Percentiles rank a stretch among this genome's conserved stretches.
phyloP scores from a whole-genome alignment of 768 basidiomycete genomes.

The Boletus reticuloceps region DNA sequence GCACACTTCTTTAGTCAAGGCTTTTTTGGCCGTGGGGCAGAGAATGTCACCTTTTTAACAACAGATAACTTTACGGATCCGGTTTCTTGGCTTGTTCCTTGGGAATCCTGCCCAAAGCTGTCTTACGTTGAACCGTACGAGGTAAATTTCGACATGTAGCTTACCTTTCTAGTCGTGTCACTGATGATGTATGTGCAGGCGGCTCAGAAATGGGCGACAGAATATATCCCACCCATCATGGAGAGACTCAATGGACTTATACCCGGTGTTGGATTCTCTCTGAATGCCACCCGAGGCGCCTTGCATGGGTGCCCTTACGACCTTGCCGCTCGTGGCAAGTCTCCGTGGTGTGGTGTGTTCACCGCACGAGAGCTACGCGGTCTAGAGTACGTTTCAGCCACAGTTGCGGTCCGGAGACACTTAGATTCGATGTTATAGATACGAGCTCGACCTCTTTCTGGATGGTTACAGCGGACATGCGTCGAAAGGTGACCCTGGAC shows the following conservation, averaged over 20 bases:
- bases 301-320: conserved; percentile 44
- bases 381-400: conserved; percentile 32
- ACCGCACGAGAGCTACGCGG: conserved; percentile 29
- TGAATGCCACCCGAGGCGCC: conserved; percentile 35
- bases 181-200: conserved; percentile 2
- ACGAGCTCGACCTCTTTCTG: conserved; percentile 37
- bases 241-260: conserved; percentile 34
- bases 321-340: conserved; percentile 31
- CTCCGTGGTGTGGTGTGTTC: conserved; percentile 44
- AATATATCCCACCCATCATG: conserved; percentile 38
- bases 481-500: conserved; percentile 27
- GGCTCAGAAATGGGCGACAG: conserved; percentile 28
- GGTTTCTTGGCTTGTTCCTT: conserved; percentile 40
- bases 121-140: not conserved
- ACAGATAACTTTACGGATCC: conserved; percentile 34
- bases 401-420: not conserved
- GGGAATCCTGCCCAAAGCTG: conserved; percentile 33
- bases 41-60: conserved; percentile 25
- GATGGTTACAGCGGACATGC: conserved; percentile 35
- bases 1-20: conserved; percentile 40
- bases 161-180: not conserved
- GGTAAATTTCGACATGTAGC: not conserved
- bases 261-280: conserved; percentile 32
- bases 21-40: conserved; percentile 33
- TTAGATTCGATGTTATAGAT: conserved; percentile 15